These are phyloP conservation scores for Tilletia setariae DNA, from an alignment of 1,284 basidiomycete genomes.

Conservation along the genomic window DNA sequence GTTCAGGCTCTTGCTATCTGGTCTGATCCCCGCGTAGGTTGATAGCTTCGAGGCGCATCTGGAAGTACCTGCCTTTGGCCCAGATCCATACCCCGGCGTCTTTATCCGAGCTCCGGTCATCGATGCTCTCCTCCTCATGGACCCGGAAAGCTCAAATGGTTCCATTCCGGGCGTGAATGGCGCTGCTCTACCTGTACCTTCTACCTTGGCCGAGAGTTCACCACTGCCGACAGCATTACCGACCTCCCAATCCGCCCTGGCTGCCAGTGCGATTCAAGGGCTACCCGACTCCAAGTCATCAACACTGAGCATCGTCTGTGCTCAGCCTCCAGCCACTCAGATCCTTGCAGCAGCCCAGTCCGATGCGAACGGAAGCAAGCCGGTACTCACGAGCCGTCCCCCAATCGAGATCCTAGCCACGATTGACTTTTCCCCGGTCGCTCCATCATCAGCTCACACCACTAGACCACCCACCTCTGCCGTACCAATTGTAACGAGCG, in stretches of 20 bases:
- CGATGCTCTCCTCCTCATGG: slow-evolving; percentile 34
- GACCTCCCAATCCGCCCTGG: neutral
- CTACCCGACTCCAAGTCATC: neutral
- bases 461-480: neutral
- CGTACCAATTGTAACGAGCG: slow-evolving; percentile 45
- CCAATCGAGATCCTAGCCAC: slow-evolving; percentile 66
- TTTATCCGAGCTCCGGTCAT: slow-evolving; percentile 90
- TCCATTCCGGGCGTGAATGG: slow-evolving; percentile 1
- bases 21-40: slow-evolving; percentile 62
- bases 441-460: neutral
- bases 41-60: slow-evolving; percentile 85
- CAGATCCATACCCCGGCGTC: slow-evolving; percentile 73
- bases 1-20: too few relatives aligned
- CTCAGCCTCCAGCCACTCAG: slow-evolving; percentile 26
- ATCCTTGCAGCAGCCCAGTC: slow-evolving; percentile 16
- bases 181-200: neutral
- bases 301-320: neutral
- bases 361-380: neutral
- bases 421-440: slow-evolving; percentile 59
- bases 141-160: neutral
- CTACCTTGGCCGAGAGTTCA: neutral
- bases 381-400: slow-evolving; percentile 51
- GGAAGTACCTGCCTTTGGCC: slow-evolving; percentile 65
- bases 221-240: neutral
- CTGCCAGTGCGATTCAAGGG: neutral